Percentiles rank a stretch among this genome's conserved stretches.
These are phyloP conservation scores for Uronychia binucleata DNA, from an alignment of 73 alveolate species.

Conservation along the genomic window DNA sequence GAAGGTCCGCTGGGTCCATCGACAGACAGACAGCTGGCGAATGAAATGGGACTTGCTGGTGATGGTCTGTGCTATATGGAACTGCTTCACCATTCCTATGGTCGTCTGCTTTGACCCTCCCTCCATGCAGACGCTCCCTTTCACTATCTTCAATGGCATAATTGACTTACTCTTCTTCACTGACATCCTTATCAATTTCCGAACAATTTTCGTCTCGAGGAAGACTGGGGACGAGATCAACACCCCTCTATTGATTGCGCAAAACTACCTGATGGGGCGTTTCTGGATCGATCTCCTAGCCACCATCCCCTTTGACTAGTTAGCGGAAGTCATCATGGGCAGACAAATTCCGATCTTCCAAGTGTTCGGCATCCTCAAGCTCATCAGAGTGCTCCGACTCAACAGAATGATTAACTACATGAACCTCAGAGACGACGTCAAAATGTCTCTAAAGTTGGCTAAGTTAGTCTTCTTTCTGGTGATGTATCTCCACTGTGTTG, in stretches of 20 bases:
- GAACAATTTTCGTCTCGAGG: conserved; percentile 49
- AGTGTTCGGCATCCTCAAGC: conserved; percentile 21
- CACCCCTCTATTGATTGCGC: conserved; percentile 30
- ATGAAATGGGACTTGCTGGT: conserved; percentile 51
- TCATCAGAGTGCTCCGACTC: conserved; percentile 29
- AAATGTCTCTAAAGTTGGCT: conserved; percentile 9
- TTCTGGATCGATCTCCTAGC: conserved; percentile 69
- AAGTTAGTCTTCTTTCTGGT: conserved; percentile 31
- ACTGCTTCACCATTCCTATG: conserved; percentile 36
- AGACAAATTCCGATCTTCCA: neutral
- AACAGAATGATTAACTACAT: conserved; percentile 13
- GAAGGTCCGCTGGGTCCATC: neutral
- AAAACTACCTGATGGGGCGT: conserved; percentile 33
- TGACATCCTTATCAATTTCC: conserved; percentile 56
- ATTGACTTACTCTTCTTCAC: conserved; percentile 26
- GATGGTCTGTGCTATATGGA: conserved; percentile 39
- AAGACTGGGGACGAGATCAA: conserved; percentile 53
- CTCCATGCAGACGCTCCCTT: neutral
- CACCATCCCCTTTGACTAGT: conserved; percentile 54
- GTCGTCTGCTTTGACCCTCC: conserved; percentile 33
- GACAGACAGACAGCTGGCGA: conserved; percentile 11
- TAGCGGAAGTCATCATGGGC: conserved; percentile 14
- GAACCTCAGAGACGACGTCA: conserved; percentile 27
- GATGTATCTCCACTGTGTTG: conserved; percentile 21
- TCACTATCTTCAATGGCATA: conserved; percentile 12